Evolutionary conservation across 2,329 filamentous ascomycete species (phyloP), one percentile per base, ranked within the genome.

Genomic region (Trichoderma koningiopsis): DNA sequence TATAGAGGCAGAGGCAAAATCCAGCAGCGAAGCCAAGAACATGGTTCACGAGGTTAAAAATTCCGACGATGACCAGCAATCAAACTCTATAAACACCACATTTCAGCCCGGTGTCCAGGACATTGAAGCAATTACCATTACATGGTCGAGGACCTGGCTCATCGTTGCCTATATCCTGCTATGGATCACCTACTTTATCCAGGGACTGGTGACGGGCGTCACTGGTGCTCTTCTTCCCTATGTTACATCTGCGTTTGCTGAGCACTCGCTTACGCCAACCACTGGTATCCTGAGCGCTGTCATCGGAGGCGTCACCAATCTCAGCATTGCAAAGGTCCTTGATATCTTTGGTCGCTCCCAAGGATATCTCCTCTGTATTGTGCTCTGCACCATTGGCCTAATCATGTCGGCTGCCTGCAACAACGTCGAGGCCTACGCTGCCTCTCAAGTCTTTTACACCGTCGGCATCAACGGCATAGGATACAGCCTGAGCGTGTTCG

Each of bases 341-440:
- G 86, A 90, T 77, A 81, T 89, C 14, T 90, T 86, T 80, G 88
- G 87, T 67, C 86, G 88, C 63, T 84, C 87, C 13, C 83, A 89
- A 73, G 87, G 87, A 7, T 85, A 88, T 73, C 78, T 83, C 35
- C 72, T 88, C 43, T 85, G 85, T 70, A 80, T 87, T 7, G 64
- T 81, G 6, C 77, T 87, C 33, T 82, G 83, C 71, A 80, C 84
- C 4, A 24, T 81, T 70, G 81, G 80, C 14, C 82, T 89, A 65
- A 81, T 89, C 67, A 83, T 91, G 78, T 90, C 89, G 81, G 89
- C 89, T 13, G 82, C 82, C 0, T 89, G 84, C 74, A 80, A 82
- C 4, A 77, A 73, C 53, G 75, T 78, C 35, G 71, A 76, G 55
- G 74, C 73, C 31, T 79, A 87, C 76, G 84, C 85, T 60, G 87